Evolutionary conservation across 768 basidiomycete genomes (phyloP), one percentile per base, ranked within the genome.

Genomic region (Naganishia kalamii): DNA sequence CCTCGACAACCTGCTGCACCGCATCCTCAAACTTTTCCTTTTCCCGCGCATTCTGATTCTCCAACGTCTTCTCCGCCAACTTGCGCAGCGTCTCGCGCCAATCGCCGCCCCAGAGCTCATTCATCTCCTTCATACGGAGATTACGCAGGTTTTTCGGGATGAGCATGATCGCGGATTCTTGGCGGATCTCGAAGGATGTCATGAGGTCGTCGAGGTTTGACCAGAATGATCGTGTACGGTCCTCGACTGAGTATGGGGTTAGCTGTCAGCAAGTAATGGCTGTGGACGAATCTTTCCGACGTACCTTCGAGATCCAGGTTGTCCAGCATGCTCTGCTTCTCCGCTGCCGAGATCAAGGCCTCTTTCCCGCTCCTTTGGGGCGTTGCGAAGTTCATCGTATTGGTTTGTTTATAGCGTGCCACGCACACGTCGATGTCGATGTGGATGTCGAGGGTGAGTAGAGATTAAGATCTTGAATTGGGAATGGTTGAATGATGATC

Each of bases 291-390:
- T 15, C 21, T 35, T 12, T 4, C 32, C 8, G 1, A 74, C 76
- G 33, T 57, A 76, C 78, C 71, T 68, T 79, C 78, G 0, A 77
- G 70, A 62, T 79, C 78, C 60, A 77, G 75, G 67, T 79, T 77
- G 4, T 75, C 74, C 33, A 79, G 62, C 52, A 77, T 46, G 8
- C 62, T 66, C 60, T 73, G 62, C 68, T 78, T 78, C 69, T 75
- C 70, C 40, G 54, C 54, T 4, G 54, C 54, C 21, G 54, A 23
- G 21, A 57, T 57, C 21, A 57, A 12, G 27, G 54, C 37, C 33
- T 40, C 54, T 23, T 57, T 57, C 3, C 54, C 54, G 54, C 54
- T 37, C 23, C 54, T 37, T 3, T 19, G 54, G 4, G 54, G 54
- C 27, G 54, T 57, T 8, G 54, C 54, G 17, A 57, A 57, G 37